A percentile compares a stretch with the other conserved stretches of the same genome.
Conservation (phyloP, 495 filamentous ascomycete genomes). For the Tuber aestivum region DNA sequence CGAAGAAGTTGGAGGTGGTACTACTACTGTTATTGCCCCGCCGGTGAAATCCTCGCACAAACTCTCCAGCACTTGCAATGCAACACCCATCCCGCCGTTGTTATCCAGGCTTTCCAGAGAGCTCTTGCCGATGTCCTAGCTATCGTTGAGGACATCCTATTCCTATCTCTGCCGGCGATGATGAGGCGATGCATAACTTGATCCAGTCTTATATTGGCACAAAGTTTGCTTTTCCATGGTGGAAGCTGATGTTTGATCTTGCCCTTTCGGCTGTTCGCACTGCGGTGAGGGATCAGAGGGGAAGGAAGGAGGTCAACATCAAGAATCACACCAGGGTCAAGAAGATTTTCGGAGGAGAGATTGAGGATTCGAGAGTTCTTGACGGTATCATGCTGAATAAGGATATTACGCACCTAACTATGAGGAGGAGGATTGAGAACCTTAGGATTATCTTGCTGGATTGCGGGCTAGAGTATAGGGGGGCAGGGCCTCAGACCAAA, state of each 20-base stretch:
- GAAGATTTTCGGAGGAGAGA: constrained; percentile 97
- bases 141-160: constrained; percentile 86
- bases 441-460: constrained; percentile 89
- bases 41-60: constrained; percentile 95
- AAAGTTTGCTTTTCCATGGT: constrained; percentile 94
- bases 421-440: constrained; percentile 95
- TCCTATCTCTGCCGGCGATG: constrained; percentile 87
- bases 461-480: constrained; percentile 98
- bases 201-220: constrained; percentile 97
- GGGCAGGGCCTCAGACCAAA: constrained; percentile 98
- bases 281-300: constrained; percentile 78
- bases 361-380: constrained; percentile 88
- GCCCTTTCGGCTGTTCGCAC: constrained; percentile 91
- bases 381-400: constrained; percentile 99
- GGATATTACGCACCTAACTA: constrained; percentile 99
- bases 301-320: constrained; percentile 83
- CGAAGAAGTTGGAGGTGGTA: constrained; percentile 97
- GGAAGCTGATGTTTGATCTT: constrained; percentile 86
- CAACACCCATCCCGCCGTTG: constrained; percentile 97
- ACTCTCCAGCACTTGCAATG: constrained; percentile 95
- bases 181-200: constrained; percentile 86
- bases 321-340: constrained; percentile 97
- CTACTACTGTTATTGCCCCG: constrained; percentile 95
- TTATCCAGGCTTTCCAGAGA: constrained; percentile 95
- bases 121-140: constrained; percentile 87